Base-by-base conservation (phyloP, 345 rosid species). In the Acer yangbiense region DNA sequence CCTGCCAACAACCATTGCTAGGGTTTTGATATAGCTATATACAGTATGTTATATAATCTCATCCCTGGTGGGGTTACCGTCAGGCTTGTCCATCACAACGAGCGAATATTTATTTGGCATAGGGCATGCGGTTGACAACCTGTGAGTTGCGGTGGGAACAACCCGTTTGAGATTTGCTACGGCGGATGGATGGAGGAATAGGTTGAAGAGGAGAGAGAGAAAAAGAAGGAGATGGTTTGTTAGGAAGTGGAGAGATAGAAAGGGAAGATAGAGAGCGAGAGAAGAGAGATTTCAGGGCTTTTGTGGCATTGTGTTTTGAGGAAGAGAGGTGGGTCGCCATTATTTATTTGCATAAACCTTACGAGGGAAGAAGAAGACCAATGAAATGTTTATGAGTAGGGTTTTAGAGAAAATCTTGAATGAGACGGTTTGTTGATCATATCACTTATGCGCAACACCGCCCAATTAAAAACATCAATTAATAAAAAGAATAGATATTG, bases 261-360 rank as follows among this genome's bases (percentile, higher is more conserved):
- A 25, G 25, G 25, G 25, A 25, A 25, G 25, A 25, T 25, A 25
- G 81, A 73, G 20, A 69, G n/a, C 79, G 83, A 41, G 61, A 65
- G 18, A 86, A 65, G 54, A 81, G 35, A 32, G 82, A 75, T 39
- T 76, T 3, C 16, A 88, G 58, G 39, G 87, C 35, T 87, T 78
- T 83, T 55, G 72, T 41, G 60, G 39, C 17, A 3, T 20, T 3
- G 25, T 85, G 89, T 43, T 75, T 83, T 52, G 50, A 61, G 27
- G 78, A 55, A 88, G 80, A 69, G 82, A 58, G 41, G 13, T 74
- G 85, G 58, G 87, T 82, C 81, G 91, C 92, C 94, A 90, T 77
- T 32, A 32, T 32, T 32, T 2, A 25, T 44, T 35, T 6, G 44
- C 2, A 44, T 41, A 60, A 76, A 68, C 74, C 73, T 68, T 17